Evolutionary conservation across 441 rosid species (phyloP).

Genomic region (Capsella rubella): DNA sequence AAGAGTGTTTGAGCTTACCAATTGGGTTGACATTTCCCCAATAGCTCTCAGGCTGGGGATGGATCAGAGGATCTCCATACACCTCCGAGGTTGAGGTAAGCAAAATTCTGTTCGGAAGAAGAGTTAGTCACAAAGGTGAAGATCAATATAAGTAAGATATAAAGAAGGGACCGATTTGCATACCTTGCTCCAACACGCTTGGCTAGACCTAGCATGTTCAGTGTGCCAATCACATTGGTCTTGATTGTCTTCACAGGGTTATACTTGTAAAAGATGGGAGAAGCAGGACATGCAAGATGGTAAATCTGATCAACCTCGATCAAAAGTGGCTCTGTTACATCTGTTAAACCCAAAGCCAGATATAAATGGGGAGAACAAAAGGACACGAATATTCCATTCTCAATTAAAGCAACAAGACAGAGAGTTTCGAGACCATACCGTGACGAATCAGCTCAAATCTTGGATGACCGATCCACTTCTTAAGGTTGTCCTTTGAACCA

Average conservation of each 20-base stretch:
- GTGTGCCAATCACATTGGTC: slow-evolving; percentile 83
- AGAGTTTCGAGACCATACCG: slow-evolving; percentile 53
- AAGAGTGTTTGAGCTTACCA: slow-evolving; percentile 46
- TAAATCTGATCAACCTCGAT: slow-evolving; percentile 78
- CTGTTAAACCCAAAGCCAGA: slow-evolving; percentile 43
- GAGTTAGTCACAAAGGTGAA: slow-evolving; percentile 5
- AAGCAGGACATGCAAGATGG: slow-evolving; percentile 87
- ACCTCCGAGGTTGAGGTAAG: slow-evolving; percentile 84
- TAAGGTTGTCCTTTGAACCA: slow-evolving; percentile 90
- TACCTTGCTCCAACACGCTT: slow-evolving; percentile 90
- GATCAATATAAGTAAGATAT: not conserved
- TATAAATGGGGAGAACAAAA: not conserved
- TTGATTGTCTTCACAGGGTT: slow-evolving; percentile 85
- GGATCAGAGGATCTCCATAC: slow-evolving; percentile 82
- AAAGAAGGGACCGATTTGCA: not conserved
- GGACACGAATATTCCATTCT: not conserved
- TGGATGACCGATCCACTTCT: slow-evolving; percentile 97
- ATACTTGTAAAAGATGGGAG: slow-evolving; percentile 81
- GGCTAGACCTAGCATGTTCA: slow-evolving; percentile 86
- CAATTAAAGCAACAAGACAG: not conserved
- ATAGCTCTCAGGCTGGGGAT: slow-evolving; percentile 76
- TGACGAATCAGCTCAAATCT: slow-evolving; percentile 99
- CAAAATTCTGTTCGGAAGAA: slow-evolving; percentile 56
- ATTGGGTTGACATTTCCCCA: slow-evolving; percentile 89
- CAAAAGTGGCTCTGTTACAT: slow-evolving; percentile 74